Percentiles rank a stretch among this genome's conserved stretches.
Conservation (phyloP, 176 grass and related monocot genomes). For the Hordeum marinum region DNA sequence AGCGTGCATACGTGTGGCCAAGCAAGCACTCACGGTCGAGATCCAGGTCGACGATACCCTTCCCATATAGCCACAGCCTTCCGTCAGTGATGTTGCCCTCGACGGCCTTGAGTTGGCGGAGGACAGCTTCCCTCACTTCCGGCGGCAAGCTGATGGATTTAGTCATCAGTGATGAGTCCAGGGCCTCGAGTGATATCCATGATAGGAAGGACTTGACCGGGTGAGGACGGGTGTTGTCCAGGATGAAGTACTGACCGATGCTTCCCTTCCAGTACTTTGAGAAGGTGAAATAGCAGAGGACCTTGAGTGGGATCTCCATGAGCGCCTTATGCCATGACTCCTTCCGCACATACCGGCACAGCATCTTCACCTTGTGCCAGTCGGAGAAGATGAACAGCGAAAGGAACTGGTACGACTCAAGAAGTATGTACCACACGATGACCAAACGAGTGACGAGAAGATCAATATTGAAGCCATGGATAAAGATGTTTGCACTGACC, state of each 20-base stretch:
- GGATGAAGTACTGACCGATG: neutral
- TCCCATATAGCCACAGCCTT: neutral
- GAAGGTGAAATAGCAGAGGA: constrained; percentile 4
- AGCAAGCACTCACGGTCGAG: neutral
- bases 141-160: neutral
- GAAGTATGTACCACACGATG: neutral
- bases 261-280: constrained; percentile 10
- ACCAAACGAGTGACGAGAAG: too few relatives aligned
- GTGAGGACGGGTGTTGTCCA: neutral
- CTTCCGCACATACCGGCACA: neutral
- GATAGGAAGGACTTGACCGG: neutral
- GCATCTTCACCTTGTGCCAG: neutral
- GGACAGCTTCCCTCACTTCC: neutral
- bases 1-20: neutral
- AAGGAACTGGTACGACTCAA: neutral
- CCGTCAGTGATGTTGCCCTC: neutral
- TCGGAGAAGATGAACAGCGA: too few relatives aligned
- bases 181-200: neutral
- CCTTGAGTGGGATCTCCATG: neutral
- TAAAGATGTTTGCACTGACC: neutral
- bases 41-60: neutral
- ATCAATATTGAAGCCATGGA: too few relatives aligned
- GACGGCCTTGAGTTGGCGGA: neutral
- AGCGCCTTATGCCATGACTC: neutral
- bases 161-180: neutral